These are phyloP conservation scores for Candida sakaeoensis DNA, from an alignment of 805 yeast genomes.

Conservation along the genomic window DNA sequence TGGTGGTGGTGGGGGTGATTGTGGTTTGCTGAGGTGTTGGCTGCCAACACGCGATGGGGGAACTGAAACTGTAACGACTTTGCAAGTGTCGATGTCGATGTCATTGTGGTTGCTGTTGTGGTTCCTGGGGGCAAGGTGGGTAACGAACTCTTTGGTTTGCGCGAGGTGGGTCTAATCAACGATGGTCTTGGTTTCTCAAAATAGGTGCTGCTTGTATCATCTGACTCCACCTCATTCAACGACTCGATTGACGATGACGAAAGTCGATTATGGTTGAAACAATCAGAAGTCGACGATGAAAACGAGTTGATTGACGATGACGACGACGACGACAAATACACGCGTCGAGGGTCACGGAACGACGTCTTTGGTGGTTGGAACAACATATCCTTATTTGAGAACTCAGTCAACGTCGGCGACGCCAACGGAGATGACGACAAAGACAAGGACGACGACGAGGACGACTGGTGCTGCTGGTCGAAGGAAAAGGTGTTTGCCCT, in stretches of 20 bases:
- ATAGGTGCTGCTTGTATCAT: neutral
- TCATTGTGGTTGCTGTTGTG: neutral
- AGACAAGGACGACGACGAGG: constrained; percentile 6
- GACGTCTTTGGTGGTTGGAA: constrained; percentile 28
- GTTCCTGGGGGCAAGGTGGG: neutral
- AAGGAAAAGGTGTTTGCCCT: constrained; percentile 27
- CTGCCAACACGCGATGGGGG: constrained; percentile 2
- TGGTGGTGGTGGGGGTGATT: no score
- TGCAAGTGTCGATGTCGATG: neutral
- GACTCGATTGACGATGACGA: constrained; percentile 28
- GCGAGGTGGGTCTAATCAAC: constrained; percentile 1
- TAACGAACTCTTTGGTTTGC: constrained; percentile 1
- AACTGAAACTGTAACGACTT: constrained; percentile 4
- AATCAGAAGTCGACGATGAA: constrained; percentile 7
- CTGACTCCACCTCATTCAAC: constrained; percentile 20
- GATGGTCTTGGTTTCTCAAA: neutral
- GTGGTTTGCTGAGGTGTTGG: no score
- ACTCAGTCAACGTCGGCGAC: constrained; percentile 1
- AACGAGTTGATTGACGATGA: constrained; percentile 15
- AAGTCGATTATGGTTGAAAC: neutral
- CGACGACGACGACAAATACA: constrained; percentile 22
- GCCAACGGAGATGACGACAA: constrained; percentile 9
- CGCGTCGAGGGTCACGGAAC: constrained; percentile 17
- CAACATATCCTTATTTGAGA: constrained; percentile 9
- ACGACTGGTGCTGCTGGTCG: constrained; percentile 14